Percentiles rank a stretch among this genome's conserved stretches.
These are phyloP conservation scores for Murraya koenigii DNA, from an alignment of 345 rosid species.

Conservation along the genomic window DNA sequence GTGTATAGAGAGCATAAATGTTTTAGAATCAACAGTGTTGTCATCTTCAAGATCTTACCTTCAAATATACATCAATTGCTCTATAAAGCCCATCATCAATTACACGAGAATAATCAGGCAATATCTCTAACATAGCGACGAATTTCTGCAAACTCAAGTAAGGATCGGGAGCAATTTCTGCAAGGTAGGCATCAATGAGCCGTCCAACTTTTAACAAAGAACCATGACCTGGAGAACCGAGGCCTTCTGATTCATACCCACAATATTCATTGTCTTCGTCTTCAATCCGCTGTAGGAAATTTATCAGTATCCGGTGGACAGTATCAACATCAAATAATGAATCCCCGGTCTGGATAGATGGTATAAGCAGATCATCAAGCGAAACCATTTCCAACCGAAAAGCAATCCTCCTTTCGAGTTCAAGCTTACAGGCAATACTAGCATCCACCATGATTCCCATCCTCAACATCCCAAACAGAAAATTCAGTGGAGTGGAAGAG, in stretches of 20 bases:
- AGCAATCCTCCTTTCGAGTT: constrained; percentile 67
- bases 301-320: constrained; percentile 60
- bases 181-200: constrained; percentile 76
- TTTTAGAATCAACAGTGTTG: not conserved
- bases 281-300: constrained; percentile 60
- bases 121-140: constrained; percentile 58
- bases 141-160: constrained; percentile 67
- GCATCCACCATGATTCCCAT: constrained; percentile 56
- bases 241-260: constrained; percentile 53
- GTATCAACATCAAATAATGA: constrained; percentile 75
- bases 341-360: constrained; percentile 58
- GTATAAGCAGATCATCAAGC: constrained; percentile 83
- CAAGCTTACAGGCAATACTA: constrained; percentile 49
- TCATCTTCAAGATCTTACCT: constrained; percentile 36
- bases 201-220: constrained; percentile 76
- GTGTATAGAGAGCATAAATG: not conserved
- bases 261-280: constrained; percentile 58
- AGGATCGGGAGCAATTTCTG: constrained; percentile 87
- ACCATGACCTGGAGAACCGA: constrained; percentile 52
- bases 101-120: constrained; percentile 77
- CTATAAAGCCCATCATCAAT: constrained; percentile 81
- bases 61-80: constrained; percentile 77
- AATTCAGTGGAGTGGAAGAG: constrained; percentile 50
- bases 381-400: constrained; percentile 56
- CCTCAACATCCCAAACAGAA: constrained; percentile 79